These are phyloP conservation scores for Metroxylon sagu DNA, from an alignment of 176 grass and related monocot genomes.

Conservation along the genomic window DNA sequence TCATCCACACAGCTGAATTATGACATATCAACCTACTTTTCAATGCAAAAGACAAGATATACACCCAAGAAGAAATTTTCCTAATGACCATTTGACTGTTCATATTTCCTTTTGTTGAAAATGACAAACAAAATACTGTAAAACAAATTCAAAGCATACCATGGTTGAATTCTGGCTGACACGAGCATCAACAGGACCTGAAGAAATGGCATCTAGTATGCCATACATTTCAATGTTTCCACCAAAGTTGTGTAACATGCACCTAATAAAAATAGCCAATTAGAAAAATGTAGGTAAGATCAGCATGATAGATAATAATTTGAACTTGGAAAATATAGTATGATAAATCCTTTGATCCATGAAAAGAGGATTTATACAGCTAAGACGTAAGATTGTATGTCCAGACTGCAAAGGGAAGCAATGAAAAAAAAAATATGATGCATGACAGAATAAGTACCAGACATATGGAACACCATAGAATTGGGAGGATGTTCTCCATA, in stretches of 20 bases:
- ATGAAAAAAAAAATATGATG: too few relatives aligned
- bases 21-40: too few relatives aligned
- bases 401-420: too few relatives aligned
- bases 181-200: slow-evolving; percentile 72
- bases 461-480: slow-evolving; percentile 92
- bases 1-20: too few relatives aligned
- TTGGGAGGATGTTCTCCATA: slow-evolving; percentile 83
- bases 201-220: slow-evolving; percentile 72
- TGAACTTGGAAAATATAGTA: slow-evolving; percentile 1
- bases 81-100: too few relatives aligned
- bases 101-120: too few relatives aligned
- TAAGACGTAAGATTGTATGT: too few relatives aligned
- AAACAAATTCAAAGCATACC: slow-evolving; percentile 22
- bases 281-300: too few relatives aligned
- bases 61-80: too few relatives aligned
- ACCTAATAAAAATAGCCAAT: slow-evolving; percentile 39
- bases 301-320: too few relatives aligned
- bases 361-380: background rate
- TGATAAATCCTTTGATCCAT: slow-evolving; percentile 2
- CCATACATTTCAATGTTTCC: slow-evolving; percentile 99
- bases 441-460: slow-evolving; percentile 32
- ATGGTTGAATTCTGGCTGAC: slow-evolving; percentile 82
- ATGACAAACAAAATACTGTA: too few relatives aligned
- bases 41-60: too few relatives aligned
- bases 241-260: slow-evolving; percentile 98